Base-by-base conservation (phyloP, 306 rosid genomes). In the Mucuna pruriens region DNA sequence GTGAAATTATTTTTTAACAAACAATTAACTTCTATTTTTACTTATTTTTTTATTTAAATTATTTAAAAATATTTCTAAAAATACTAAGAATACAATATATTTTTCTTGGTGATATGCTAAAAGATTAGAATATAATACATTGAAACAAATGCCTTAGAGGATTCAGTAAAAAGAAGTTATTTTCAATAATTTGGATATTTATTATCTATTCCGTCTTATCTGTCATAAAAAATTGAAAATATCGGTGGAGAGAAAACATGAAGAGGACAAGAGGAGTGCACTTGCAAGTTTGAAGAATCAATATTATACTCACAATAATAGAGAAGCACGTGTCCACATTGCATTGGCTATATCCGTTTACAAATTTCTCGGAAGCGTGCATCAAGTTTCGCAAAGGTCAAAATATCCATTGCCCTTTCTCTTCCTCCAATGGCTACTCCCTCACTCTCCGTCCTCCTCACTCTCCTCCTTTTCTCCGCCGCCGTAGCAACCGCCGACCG, bases 361-460 rank as follows among this genome's bases (percentile, higher is more conserved):
- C 71, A 3, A 78, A 33, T 16, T 23, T 84, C 46, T 20, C 9
- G 66, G 65, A 71, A 63, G 55, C 64, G 33, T 19, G n/a, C 1
- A 46, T 76, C 57, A 44, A 49, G 4, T 17, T 26, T 6, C 2
- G 11, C 4, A 67, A 4, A 66, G 20, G n/a, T 19, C 54, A 64
- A 31, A 7, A 26, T 58, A 38, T 65, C 74, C 54, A n/a, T 11
- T 15, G 17, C 4, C 67, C 45, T 57, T 19, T 22, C 36, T 6
- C 44, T 68, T 58, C 63, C 39, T 15, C 1, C 80, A 20, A 87
- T 89, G 91, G 89, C 76, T 26, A 80, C 80, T 51, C 16, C n/a
- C 5, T n/a, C 58, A 2, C 29, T 38, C 63, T 42, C n/a, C 55
- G 49, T 45, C 3, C 36, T 52, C 51, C 45, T 45, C 7, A 51